Evolutionary conservation across 108 stramenopile genomes (phyloP), one percentile per base, ranked within the genome.

Genomic region (Cyclotella baltica): DNA sequence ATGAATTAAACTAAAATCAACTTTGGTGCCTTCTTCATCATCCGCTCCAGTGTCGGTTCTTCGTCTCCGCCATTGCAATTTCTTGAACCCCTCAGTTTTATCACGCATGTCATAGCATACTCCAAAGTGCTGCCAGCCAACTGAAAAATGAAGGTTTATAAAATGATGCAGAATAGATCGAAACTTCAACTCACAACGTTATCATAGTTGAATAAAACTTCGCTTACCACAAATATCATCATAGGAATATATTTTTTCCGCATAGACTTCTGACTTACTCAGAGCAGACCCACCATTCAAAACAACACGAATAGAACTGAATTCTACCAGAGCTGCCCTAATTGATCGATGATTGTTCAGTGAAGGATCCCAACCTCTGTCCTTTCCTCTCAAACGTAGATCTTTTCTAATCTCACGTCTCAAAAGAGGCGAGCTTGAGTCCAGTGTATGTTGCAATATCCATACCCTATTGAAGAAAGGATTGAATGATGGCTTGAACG

Each of bases 401-500:
- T 23, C 47, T 11, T 46, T 34, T 1, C 62, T 36, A 30, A 78
- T 38, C 20, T 73, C 72, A 22, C 67, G 66, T 27, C 52, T 37
- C 48, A 78, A 56, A 10, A 78, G 35, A 6, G 77, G 77, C 5
- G 77, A 78, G 10, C 34, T 35, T 9, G 62, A 34, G 40, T 78
- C 71, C 27, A 78, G 40, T 43, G 46, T 72, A 66, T 78, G 77
- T 10, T 62, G 77, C 16, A 78, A 36, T 20, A 73, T 72, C 77
- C 77, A 78, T 30, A 64, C 59, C 38, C 77, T 38, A 57, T 40
- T 73, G 40, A 78, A 78, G 38, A 73, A 72, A 9, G 77, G 71
- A 65, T 73, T 70, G 31, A 46, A 66, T 11, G 71, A 52, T 22
- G 72, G 71, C 47, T 53, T 73, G 38, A 78, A 48, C 19, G 27